A percentile compares a stretch with the other conserved stretches of the same genome.
These are phyloP conservation scores for Nakazawaea holstii DNA, from an alignment of 805 yeast genomes.

Conservation along the genomic window DNA sequence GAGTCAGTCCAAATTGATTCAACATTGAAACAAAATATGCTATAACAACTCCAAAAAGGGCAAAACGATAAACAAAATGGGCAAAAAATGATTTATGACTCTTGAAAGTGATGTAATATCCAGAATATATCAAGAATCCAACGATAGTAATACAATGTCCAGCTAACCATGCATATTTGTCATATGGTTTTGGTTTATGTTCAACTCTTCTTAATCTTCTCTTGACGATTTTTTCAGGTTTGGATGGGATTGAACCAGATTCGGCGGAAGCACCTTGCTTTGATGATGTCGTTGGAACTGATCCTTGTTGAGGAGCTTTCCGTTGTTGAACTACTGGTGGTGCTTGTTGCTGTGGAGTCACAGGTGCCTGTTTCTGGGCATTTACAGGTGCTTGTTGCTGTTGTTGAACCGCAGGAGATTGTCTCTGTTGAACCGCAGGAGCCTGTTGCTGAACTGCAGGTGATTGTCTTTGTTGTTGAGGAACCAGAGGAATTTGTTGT, in stretches of 20 bases:
- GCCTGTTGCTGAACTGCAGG: not conserved
- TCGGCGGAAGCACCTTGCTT: not conserved
- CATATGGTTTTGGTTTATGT: conserved; percentile 29
- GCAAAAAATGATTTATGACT: conserved; percentile 40
- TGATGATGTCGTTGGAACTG: not conserved
- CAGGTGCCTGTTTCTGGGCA: too few relatives aligned
- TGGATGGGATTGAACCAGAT: not conserved
- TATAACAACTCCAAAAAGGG: conserved; percentile 49
- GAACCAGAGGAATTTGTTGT: not conserved
- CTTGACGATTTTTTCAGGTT: conserved; percentile 18
- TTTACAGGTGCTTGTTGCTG: too few relatives aligned
- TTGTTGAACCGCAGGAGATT: too few relatives aligned
- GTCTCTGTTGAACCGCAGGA: not conserved
- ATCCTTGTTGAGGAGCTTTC: not conserved
- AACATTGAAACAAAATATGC: conserved; percentile 49
- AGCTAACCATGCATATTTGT: conserved; percentile 47
- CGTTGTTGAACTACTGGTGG: not conserved
- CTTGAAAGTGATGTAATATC: conserved; percentile 26
- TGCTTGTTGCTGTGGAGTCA: not conserved
- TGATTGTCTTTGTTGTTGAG: not conserved
- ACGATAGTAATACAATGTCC: conserved; percentile 46
- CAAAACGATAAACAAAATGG: conserved; percentile 45
- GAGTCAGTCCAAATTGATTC: conserved; percentile 53
- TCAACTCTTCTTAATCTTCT: conserved; percentile 30
- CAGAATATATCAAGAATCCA: conserved; percentile 34